Percentiles rank a stretch among this genome's conserved stretches.
phyloP scores from a whole-genome alignment of 352 stramenopile species.

The Phytophthora colocasiae region DNA sequence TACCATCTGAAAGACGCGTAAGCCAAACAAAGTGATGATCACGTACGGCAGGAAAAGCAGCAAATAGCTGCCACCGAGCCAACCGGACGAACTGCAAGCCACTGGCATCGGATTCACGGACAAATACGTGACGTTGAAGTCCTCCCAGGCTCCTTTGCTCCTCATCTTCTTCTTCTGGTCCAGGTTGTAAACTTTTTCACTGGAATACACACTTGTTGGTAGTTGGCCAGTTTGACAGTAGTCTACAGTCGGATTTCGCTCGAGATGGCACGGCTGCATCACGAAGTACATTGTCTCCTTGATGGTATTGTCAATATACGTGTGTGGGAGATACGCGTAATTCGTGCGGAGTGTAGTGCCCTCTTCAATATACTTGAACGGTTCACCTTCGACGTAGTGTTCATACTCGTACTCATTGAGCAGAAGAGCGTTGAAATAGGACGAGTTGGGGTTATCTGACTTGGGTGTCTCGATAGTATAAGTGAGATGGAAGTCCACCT shows the following conservation, averaged over 20 bases:
- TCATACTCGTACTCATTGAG: conserved; percentile 64
- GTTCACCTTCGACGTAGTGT: conserved; percentile 53
- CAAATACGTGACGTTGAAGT: conserved; percentile 42
- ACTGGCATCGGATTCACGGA: conserved; percentile 76
- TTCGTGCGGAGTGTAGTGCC: conserved; percentile 54
- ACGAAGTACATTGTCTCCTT: conserved; percentile 71
- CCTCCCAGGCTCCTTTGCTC: conserved; percentile 18
- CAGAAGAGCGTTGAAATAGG: conserved; percentile 62
- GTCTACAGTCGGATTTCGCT: conserved; percentile 40
- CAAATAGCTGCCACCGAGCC: conserved; percentile 53
- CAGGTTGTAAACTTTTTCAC: conserved; percentile 57
- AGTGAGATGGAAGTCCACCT: conserved; percentile 63
- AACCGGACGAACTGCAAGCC: conserved; percentile 53
- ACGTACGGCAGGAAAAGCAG: conserved; percentile 71
- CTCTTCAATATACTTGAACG: conserved; percentile 45
- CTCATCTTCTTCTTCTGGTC: conserved; percentile 38
- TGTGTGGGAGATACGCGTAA: conserved; percentile 53
- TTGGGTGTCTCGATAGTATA: conserved; percentile 55
- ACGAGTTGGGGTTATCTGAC: conserved; percentile 26
- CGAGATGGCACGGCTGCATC: conserved; percentile 56
- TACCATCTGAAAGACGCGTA: conserved; percentile 72
- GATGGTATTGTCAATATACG: conserved; percentile 54
- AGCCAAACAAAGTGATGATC: conserved; percentile 53
- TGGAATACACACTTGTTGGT: conserved; percentile 48
- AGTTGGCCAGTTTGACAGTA: conserved; percentile 48